A percentile compares a stretch with the other conserved stretches of the same genome.
Evolutionary conservation across 768 basidiomycete species (phyloP).

Genomic region (Megacollybia marginata): DNA sequence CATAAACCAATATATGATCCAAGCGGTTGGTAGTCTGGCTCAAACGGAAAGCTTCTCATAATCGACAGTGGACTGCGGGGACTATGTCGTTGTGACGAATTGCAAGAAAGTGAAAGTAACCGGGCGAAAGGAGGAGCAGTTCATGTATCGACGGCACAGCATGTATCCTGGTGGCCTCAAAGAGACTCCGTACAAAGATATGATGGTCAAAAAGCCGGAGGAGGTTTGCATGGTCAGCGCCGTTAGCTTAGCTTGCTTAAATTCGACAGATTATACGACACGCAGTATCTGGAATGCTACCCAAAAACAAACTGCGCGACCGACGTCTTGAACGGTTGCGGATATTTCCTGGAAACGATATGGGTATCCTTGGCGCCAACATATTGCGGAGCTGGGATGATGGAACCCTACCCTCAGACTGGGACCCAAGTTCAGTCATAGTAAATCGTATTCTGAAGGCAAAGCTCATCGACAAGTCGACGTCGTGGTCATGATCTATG

Average conservation of each 20-base stretch:
- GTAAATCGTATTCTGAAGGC: not conserved
- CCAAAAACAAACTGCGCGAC: conserved; percentile 94
- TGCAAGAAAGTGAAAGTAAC: conserved; percentile 78
- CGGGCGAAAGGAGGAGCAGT: conserved; percentile 82
- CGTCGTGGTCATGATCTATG: not conserved
- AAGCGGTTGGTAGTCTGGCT: conserved; percentile 45
- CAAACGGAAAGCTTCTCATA: not conserved
- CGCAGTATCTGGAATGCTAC: conserved; percentile 97
- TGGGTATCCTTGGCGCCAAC: conserved; percentile 72
- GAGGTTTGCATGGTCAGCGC: conserved; percentile 50
- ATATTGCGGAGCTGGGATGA: conserved; percentile 81
- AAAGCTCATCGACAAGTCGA: not conserved
- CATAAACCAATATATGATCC: conserved; percentile 98
- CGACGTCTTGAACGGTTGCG: conserved; percentile 81
- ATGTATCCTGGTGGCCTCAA: conserved; percentile 93
- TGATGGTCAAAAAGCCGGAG: conserved; percentile 85
- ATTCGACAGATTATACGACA: conserved; percentile 77
- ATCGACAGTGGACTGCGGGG: conserved; percentile 82
- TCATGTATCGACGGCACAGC: conserved; percentile 83
- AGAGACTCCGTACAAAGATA: conserved; percentile 75
- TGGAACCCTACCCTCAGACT: conserved; percentile 53
- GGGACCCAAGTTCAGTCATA: conserved; percentile 24
- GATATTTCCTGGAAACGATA: conserved; percentile 76
- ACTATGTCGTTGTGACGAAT: conserved; percentile 96
- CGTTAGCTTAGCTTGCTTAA: conserved; percentile 1